Evolutionary conservation across 2,329 filamentous ascomycete species (phyloP), one percentile per base, ranked within the genome.

Genomic region (Hyphodiscus sp.): DNA sequence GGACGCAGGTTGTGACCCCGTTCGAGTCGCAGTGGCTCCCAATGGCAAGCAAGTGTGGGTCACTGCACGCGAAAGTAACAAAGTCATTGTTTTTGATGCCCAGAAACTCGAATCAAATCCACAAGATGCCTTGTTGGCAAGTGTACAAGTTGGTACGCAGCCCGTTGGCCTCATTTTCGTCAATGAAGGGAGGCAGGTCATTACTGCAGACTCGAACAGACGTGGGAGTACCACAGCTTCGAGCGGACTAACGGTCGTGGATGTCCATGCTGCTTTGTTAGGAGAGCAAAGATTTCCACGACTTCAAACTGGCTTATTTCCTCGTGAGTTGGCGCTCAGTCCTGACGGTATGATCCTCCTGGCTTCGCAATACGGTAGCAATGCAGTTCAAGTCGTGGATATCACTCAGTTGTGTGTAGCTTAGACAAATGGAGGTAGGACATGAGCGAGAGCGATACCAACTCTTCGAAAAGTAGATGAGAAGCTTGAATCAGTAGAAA

Each of bases 161-260:
- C 51, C 47, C 10, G 47, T 50, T 42, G 29, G 51, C 41, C 18
- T 53, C 16, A 30, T 20, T 5, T 47, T 53, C 20, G 26, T 53
- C 42, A 46, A 53, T 11, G 4, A 46, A 18, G 47, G 42, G 16
- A 26, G 30, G 13, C 29, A 53, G 30, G 50, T 53, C 29, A 43
- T 50, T 8, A 53, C 47, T 11, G 47, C 51, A 20, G 51, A 53
- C 20, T 53, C 47, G 13, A 46, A 53, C 19, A 23, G 51, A 46
- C 50, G 49, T 41, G 4, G 2, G 2, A 49, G 26, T 20, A n/a
- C 26, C 13, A 53, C 49, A 29, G 26, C 51, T 2, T 26, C 51
- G 1, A 45, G 23, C 15, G 47, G 47, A 18, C 41, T 53, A 3
- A 53, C 41, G 13, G 47, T 53, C 19, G 43, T 53, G 45, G 42